Evolutionary conservation across 352 stramenopile genomes (phyloP).

Genomic region (Phytopythium oedochilum): DNA sequence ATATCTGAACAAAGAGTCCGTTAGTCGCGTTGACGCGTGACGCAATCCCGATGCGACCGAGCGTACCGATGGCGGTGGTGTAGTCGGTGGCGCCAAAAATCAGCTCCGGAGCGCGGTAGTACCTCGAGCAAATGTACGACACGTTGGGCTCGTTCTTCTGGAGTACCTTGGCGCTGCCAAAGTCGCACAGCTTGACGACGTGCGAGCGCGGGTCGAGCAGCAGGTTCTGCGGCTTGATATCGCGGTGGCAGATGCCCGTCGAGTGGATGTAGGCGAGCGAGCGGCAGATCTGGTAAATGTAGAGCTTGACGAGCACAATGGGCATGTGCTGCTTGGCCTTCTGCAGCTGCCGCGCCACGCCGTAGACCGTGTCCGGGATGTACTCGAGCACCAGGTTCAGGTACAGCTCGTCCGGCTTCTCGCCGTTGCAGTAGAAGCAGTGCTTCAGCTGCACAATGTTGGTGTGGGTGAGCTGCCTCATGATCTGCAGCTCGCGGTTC

Average conservation of each 20-base stretch:
- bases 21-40: conserved; percentile 3
- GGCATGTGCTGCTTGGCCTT: conserved; percentile 97
- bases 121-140: conserved; percentile 99
- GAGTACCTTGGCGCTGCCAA: conserved; percentile 95
- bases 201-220: conserved; percentile 96
- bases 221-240: conserved; percentile 99
- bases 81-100: conserved; percentile 99
- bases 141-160: conserved; percentile 98
- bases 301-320: conserved; percentile 98
- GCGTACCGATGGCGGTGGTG: conserved; percentile 95
- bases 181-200: conserved; percentile 99
- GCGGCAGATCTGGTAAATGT: conserved; percentile 99
- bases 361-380: conserved; percentile 99
- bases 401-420: conserved; percentile 96
- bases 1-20: conserved; percentile 82
- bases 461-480: conserved; percentile 97
- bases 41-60: background rate
- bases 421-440: conserved; percentile 98
- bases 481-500: conserved; percentile 99
- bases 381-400: conserved; percentile 99
- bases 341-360: conserved; percentile 93
- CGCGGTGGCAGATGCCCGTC: conserved; percentile 97
- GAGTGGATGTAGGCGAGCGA: conserved; percentile 98
- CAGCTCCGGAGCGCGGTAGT: conserved; percentile 99
- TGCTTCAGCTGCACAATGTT: conserved; percentile 99